phyloP scores from a whole-genome alignment of 2,329 filamentous ascomycete species.

The Colletotrichum orchidophilum region DNA sequence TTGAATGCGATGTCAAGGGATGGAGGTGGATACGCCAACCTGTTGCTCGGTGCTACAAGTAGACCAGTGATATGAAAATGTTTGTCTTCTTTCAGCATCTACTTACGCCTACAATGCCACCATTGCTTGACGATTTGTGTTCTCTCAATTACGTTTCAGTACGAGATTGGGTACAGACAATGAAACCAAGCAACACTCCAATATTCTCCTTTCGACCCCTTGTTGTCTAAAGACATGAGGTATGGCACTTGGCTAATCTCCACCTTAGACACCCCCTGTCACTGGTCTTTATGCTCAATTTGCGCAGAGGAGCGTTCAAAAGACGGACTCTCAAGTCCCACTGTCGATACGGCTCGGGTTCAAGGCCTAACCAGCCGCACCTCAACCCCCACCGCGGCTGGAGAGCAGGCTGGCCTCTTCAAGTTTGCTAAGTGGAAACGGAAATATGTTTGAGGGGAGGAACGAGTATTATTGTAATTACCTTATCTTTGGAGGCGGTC shows the following conservation, averaged over 20 bases:
- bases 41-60: background rate
- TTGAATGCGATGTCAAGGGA: no score
- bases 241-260: background rate
- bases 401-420: background rate
- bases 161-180: constrained; percentile 46
- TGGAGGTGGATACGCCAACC: no score
- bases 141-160: constrained; percentile 48
- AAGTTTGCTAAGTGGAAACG: background rate
- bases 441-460: background rate
- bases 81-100: background rate
- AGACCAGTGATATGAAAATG: background rate
- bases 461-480: background rate
- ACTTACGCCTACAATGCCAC: background rate
- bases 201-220: background rate
- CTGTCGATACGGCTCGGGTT: background rate
- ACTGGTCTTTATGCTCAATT: background rate
- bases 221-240: background rate
- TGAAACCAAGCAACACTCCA: constrained; percentile 42
- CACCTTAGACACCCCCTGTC: background rate
- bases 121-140: constrained; percentile 33
- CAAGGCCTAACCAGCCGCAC: background rate
- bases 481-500: background rate
- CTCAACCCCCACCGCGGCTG: background rate
- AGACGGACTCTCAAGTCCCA: background rate
- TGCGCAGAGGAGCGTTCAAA: background rate